Conservation (phyloP, 2,329 filamentous ascomycete genomes). For the Hypocreales sp. region DNA sequence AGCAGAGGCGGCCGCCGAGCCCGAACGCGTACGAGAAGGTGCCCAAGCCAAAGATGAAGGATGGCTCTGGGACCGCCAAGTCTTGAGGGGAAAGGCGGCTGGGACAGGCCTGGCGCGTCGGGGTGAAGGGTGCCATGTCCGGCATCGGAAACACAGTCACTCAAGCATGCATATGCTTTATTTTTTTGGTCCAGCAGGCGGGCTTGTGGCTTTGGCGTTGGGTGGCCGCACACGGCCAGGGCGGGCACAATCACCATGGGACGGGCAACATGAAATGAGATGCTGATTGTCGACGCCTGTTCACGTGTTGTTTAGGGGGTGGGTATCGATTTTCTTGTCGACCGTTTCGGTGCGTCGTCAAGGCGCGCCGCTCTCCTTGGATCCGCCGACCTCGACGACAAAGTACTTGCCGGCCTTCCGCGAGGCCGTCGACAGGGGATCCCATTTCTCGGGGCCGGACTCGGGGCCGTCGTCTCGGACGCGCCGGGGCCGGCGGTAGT, state of each 20-base stretch:
- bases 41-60: conserved; percentile 27
- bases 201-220: too few relatives aligned
- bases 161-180: too few relatives aligned
- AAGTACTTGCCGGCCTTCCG: conserved; percentile 60
- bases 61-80: conserved; percentile 7
- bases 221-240: too few relatives aligned
- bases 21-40: conserved; percentile 75
- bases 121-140: too few relatives aligned
- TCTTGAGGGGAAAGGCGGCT: conserved; percentile 1
- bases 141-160: too few relatives aligned
- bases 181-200: too few relatives aligned
- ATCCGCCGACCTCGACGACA: conserved; percentile 46
- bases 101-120: conserved; percentile 2
- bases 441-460: conserved; percentile 45
- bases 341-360: too few relatives aligned
- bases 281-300: too few relatives aligned
- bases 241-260: too few relatives aligned
- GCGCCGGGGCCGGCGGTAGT: conserved; percentile 28
- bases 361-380: neutral
- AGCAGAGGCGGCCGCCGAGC: conserved; percentile 38
- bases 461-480: conserved; percentile 19
- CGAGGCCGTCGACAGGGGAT: conserved; percentile 51
- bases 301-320: too few relatives aligned
- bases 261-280: too few relatives aligned
- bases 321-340: too few relatives aligned